Base-by-base conservation (phyloP, 2,329 filamentous ascomycete species). In the Coniochaeta ligniaria region DNA sequence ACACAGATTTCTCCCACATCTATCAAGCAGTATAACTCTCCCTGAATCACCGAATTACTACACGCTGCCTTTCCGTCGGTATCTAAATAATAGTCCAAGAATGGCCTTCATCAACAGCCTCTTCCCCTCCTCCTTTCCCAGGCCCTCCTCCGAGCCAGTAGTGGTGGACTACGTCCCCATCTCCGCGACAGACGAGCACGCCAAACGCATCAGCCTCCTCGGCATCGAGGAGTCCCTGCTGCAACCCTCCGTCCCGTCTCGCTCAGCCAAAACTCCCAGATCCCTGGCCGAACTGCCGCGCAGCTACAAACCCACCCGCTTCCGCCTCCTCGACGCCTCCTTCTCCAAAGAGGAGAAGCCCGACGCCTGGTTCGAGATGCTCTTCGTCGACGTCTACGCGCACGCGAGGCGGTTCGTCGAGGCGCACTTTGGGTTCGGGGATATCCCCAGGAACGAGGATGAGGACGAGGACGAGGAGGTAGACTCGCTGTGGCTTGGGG, bases 381-480 rank as follows among this genome's bases (percentile, higher is more conserved):
- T 70, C 60, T 74, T 71, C 54, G 6, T 41, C 4, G 64, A 69
- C 16, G 58, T 78, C 12, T 74, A 69, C 47, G 9, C 62, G 3
- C 62, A 63, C 43, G 60, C 69, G 5, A 59, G 62, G 16, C 58
- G 63, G 4, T 69, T 75, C 45, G 64, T 61, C 17, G 57, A 62
- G 28, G 59, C 41, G 36, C 71, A 69, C 58, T 75, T 76, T 62
- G 69, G 66, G 22, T 56, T 57, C 14, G 57, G 47, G 9, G 61
- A 66, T 22, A n/a, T 62, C 24, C 45, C 45, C 24, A n/a, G 16
- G n/a, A n/a, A 20, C 38, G 16, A 3, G 17, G n/a, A n/a, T n/a
- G n/a, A 41, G 9, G 38, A 41, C 38, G 50, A 9, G 8, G 50
- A 9, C 33, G 6, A 20, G 6, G 55, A 43, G 35, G 47, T 4